These are phyloP conservation scores for Gamsiella multidivaricata DNA, from an alignment of 192 early-diverging fungal species.

Conservation along the genomic window DNA sequence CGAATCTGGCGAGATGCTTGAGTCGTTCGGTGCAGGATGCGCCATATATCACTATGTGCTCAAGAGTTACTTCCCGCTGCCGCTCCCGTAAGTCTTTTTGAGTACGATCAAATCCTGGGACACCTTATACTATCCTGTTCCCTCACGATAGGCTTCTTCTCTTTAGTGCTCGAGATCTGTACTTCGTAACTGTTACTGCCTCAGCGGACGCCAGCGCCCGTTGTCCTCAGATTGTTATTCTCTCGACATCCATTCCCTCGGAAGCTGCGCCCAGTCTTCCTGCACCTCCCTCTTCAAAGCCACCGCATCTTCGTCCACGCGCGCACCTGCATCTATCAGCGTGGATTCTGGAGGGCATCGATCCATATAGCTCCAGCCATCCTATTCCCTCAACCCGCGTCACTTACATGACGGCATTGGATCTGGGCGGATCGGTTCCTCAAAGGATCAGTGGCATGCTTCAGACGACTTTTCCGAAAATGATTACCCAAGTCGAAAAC, in stretches of 20 bases:
- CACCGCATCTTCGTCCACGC: conserved; percentile 20
- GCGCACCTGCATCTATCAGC: conserved; percentile 59
- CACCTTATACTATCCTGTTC: not conserved
- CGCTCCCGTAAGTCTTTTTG: conserved; percentile 56
- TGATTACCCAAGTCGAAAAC: conserved; percentile 54
- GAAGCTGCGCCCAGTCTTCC: not conserved
- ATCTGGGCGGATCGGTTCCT: conserved; percentile 60
- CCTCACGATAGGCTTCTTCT: not conserved
- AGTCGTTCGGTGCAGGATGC: conserved; percentile 55
- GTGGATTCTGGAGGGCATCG: conserved; percentile 65
- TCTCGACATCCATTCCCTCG: conserved; percentile 39
- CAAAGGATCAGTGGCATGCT: conserved; percentile 59
- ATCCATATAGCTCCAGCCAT: conserved; percentile 64
- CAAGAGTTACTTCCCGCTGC: conserved; percentile 59
- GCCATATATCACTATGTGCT: conserved; percentile 52
- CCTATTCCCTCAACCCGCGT: conserved; percentile 64
- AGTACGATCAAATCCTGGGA: no score
- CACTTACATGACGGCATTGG: conserved; percentile 59
- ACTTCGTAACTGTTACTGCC: conserved; percentile 49
- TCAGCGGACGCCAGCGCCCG: conserved; percentile 15
- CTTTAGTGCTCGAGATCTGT: conserved; percentile 57
- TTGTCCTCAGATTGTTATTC: conserved; percentile 34
- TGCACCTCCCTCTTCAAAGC: conserved; percentile 2
- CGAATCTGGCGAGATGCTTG: conserved; percentile 47
- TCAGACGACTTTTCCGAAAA: conserved; percentile 56